Conservation (phyloP, 768 basidiomycete genomes). For the Infundibulicybe gibba region DNA sequence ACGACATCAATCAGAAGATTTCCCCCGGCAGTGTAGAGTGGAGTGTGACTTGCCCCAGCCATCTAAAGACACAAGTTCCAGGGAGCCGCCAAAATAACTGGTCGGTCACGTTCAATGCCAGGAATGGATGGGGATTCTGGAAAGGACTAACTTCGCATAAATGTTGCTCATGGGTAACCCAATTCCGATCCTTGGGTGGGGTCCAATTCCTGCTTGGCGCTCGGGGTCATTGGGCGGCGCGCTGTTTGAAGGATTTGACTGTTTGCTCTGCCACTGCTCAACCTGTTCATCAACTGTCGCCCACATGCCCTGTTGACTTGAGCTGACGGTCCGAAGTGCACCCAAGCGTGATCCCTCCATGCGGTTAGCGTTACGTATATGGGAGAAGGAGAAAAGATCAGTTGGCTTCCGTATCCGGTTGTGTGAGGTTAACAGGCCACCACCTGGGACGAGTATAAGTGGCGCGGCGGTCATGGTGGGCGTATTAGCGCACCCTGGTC, state of each 20-base stretch:
- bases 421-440: slow-evolving; percentile 56
- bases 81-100: slow-evolving; percentile 81
- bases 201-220: slow-evolving; percentile 39
- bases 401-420: slow-evolving; percentile 54
- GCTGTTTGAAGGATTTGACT: slow-evolving; percentile 12
- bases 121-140: too few species aligned
- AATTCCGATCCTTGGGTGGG: slow-evolving; percentile 70
- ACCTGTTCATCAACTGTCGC: slow-evolving; percentile 85
- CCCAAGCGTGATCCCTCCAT: slow-evolving; percentile 65
- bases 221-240: slow-evolving; percentile 30
- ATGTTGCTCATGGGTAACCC: slow-evolving; percentile 90
- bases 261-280: slow-evolving; percentile 35
- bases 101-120: too few species aligned
- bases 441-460: slow-evolving; percentile 40
- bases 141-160: slow-evolving; percentile 61
- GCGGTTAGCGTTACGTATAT: slow-evolving; percentile 70
- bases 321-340: slow-evolving; percentile 60
- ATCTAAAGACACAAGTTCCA: slow-evolving; percentile 76
- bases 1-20: slow-evolving; percentile 4
- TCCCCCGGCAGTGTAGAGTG: not conserved
- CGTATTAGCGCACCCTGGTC: slow-evolving; percentile 61
- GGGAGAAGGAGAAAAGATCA: slow-evolving; percentile 89
- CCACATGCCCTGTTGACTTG: slow-evolving; percentile 57
- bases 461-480: not conserved
- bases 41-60: slow-evolving; percentile 64